A percentile compares a stretch with the other conserved stretches of the same genome.
phyloP scores from a whole-genome alignment of 1,284 basidiomycete species.

The Garcileccinum viscosum region DNA sequence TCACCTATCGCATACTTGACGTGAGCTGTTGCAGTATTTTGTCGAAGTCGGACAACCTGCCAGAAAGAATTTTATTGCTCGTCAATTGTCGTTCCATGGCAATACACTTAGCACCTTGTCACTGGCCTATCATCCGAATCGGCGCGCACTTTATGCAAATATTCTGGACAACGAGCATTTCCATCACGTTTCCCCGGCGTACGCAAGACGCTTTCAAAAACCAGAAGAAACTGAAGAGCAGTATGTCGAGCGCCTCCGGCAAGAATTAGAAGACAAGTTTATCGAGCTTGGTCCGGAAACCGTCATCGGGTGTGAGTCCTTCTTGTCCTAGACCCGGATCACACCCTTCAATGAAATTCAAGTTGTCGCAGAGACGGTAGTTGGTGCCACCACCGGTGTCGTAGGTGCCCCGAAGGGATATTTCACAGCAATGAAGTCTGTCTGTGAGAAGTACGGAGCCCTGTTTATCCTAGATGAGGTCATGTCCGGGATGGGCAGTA shows the following conservation, averaged over 20 bases:
- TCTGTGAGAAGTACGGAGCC: slow-evolving; percentile 87
- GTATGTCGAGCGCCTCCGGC: slow-evolving; percentile 75
- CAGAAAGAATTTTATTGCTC: slow-evolving; percentile 80
- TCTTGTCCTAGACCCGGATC: background rate
- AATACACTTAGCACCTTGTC: slow-evolving; percentile 79
- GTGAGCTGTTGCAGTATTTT: slow-evolving; percentile 57
- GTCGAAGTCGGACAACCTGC: slow-evolving; percentile 71
- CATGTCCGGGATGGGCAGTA: slow-evolving; percentile 87
- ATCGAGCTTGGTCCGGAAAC: slow-evolving; percentile 80
- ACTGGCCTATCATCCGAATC: slow-evolving; percentile 67
- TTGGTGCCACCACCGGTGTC: slow-evolving; percentile 82
- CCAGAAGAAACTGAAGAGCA: slow-evolving; percentile 74
- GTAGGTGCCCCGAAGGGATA: slow-evolving; percentile 80
- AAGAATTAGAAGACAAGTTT: slow-evolving; percentile 86
- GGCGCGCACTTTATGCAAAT: slow-evolving; percentile 69
- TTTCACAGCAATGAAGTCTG: slow-evolving; percentile 82
- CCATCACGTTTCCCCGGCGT: slow-evolving; percentile 87
- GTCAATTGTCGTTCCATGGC: slow-evolving; percentile 83
- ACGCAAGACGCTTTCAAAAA: slow-evolving; percentile 76
- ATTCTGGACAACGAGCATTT: slow-evolving; percentile 70
- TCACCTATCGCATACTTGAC: slow-evolving; percentile 11
- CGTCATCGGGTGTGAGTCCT: slow-evolving; percentile 72
- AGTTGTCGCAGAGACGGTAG: slow-evolving; percentile 86
- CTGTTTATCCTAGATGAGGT: slow-evolving; percentile 88
- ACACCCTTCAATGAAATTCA: slow-evolving; percentile 13